Evolutionary conservation across 1,284 basidiomycete species (phyloP), one percentile per base, ranked within the genome.

Genomic region (Microbotryum silenes-acaulis): DNA sequence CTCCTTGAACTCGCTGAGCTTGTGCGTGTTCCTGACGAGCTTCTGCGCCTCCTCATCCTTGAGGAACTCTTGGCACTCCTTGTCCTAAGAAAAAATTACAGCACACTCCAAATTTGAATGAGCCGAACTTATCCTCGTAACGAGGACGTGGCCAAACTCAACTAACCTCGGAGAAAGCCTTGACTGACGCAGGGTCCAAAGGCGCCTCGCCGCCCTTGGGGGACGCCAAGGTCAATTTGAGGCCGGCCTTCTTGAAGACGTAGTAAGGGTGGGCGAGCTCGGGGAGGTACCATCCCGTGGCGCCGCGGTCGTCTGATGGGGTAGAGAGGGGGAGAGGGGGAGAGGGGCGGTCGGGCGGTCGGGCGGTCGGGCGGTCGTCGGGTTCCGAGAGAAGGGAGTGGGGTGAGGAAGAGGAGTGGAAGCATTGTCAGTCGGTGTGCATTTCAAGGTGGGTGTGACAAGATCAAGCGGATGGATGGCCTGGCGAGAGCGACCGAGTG

Each of bases 251-350:
- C 18, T 78, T 74, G 54, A 91, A 80, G 60, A 82, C 75, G 71
- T 86, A 86, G 78, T 88, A 90, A 1, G 88, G 87, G 73, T 91
- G 88, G 2, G 88, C 87, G 14, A 85, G 85, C 74, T 88, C 85
- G 21, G 85, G 83, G 37, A 86, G 78, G 74, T 82, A 88, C 59
- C 59, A 61, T 8, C 59, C 59, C 56, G 48, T 27, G 21, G 9
- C 27, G 18, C 51, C 47, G 8, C n/a, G 53, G 23, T 10, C 21
- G 31, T 31, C 33, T 42, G 33, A 23, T n/a, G 20, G 20, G 18
- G 16, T 37, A 53, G 47, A 27, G 48, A 45, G 37, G n/a, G n/a
- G n/a, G n/a, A n/a, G 16, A 16, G 9, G 37, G 37, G 12, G 37
- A 18, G 37, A 18, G 6, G 37, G 16, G 37, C 14, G 37, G 7